Percentiles rank a stretch among this genome's conserved stretches.
phyloP scores from a whole-genome alignment of 169 alveolate species.

The Cryptosporidium bovis region DNA sequence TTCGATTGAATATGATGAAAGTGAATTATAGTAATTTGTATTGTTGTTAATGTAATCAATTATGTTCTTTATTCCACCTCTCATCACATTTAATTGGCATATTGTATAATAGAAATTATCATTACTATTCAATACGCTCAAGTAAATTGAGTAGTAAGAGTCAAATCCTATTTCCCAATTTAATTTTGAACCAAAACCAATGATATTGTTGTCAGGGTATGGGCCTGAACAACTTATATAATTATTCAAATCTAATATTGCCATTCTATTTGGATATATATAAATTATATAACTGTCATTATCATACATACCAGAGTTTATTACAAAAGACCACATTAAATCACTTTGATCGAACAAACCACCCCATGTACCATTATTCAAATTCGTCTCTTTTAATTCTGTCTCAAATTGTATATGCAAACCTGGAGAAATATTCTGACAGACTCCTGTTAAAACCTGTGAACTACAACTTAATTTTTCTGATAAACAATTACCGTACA shows the following conservation, averaged over 20 bases:
- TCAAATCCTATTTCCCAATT: constrained; percentile 60
- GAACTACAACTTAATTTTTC: constrained; percentile 5
- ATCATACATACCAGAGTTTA: background rate
- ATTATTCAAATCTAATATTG: constrained; percentile 41
- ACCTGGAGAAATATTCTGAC: constrained; percentile 19
- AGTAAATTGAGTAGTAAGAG: constrained; percentile 1
- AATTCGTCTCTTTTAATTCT: constrained; percentile 9
- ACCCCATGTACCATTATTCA: constrained; percentile 62
- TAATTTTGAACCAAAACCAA: constrained; percentile 8
- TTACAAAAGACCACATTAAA: constrained; percentile 1
- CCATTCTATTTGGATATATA: constrained; percentile 52
- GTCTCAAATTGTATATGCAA: constrained; percentile 26
- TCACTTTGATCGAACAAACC: background rate
- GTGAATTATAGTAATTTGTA: constrained; percentile 1
- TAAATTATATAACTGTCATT: constrained; percentile 10
- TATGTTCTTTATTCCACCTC: constrained; percentile 21
- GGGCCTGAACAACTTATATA: constrained; percentile 58
- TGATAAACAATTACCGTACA: constrained; percentile 13
- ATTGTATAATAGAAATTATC: constrained; percentile 12
- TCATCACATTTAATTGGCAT: constrained; percentile 37
- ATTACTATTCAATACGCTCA: constrained; percentile 12
- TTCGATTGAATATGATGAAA: background rate
- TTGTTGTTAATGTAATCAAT: background rate
- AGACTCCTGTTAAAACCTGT: constrained; percentile 15
- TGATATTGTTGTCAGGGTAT: constrained; percentile 12